Conservation (phyloP, 2,329 filamentous ascomycete genomes). For the Fusarium zealandicum region DNA sequence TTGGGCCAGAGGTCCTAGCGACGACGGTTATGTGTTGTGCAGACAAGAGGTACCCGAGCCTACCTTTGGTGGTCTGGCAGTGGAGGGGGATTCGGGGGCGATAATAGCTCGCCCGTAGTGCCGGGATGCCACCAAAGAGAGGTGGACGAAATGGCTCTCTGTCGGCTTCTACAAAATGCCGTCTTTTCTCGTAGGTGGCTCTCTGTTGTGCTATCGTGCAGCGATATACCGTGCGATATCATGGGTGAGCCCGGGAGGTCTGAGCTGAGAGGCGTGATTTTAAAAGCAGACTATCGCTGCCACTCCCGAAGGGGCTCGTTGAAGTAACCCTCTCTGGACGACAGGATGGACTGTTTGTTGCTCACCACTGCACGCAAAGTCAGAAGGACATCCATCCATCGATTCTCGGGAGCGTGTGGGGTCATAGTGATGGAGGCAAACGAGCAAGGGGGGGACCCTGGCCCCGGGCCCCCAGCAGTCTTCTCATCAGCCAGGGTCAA, state of each 20-base stretch:
- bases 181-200: constrained; percentile 17
- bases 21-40: constrained; percentile 24
- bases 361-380: constrained; percentile 27
- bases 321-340: constrained; percentile 8
- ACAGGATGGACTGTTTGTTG: constrained; percentile 14
- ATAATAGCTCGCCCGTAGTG: constrained; percentile 35
- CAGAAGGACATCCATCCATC: constrained; percentile 34
- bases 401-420: constrained; percentile 35
- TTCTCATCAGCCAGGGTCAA: constrained; percentile 29
- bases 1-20: constrained; percentile 7
- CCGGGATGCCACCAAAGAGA: constrained; percentile 23
- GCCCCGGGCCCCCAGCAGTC: constrained; percentile 27
- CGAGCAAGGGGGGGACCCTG: constrained; percentile 26
- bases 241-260: constrained; percentile 5
- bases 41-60: constrained; percentile 23
- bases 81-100: constrained; percentile 28
- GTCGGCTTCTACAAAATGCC: not conserved
- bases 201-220: not conserved
- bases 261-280: constrained; percentile 23
- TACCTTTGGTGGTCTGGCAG: constrained; percentile 15
- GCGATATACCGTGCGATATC: constrained; percentile 3
- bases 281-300: constrained; percentile 9
- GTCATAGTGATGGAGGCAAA: constrained; percentile 29
- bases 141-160: constrained; percentile 25
- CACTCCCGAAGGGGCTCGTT: constrained; percentile 22